Evolutionary conservation across 345 rosid species (phyloP).

Genomic region (Eucalyptus urophylla): DNA sequence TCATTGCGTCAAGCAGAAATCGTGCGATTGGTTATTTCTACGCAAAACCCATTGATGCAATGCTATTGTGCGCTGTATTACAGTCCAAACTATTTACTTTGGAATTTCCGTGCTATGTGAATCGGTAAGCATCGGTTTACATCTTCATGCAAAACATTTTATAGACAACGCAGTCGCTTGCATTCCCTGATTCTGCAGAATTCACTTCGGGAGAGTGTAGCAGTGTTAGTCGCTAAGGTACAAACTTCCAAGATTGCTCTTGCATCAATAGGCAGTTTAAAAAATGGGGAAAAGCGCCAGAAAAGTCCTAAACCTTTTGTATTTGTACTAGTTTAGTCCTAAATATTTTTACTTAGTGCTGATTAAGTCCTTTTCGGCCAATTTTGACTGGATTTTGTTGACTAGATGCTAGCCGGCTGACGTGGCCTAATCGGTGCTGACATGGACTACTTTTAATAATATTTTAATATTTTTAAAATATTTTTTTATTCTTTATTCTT

Average conservation of each 20-base stretch:
- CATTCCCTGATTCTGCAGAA: background rate
- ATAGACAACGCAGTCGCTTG: background rate
- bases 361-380: fast-evolving
- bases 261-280: background rate
- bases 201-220: background rate
- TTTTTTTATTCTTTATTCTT: too few species aligned
- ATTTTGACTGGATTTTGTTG: too few species aligned
- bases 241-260: background rate
- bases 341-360: too few species aligned
- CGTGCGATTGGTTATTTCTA: background rate
- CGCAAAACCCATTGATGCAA: background rate
- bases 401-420: too few species aligned
- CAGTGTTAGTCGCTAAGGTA: background rate
- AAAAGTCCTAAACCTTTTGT: too few species aligned
- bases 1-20: background rate
- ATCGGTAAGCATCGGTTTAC: background rate
- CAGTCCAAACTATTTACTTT: background rate
- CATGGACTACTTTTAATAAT: too few species aligned
- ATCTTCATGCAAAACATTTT: background rate
- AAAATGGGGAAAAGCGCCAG: background rate
- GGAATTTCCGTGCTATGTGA: background rate
- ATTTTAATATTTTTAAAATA: too few species aligned
- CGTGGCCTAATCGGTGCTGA: too few species aligned
- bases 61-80: background rate
- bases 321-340: too few species aligned